phyloP scores from a whole-genome alignment of 805 yeast genomes.

The Naumovozyma castellii region DNA sequence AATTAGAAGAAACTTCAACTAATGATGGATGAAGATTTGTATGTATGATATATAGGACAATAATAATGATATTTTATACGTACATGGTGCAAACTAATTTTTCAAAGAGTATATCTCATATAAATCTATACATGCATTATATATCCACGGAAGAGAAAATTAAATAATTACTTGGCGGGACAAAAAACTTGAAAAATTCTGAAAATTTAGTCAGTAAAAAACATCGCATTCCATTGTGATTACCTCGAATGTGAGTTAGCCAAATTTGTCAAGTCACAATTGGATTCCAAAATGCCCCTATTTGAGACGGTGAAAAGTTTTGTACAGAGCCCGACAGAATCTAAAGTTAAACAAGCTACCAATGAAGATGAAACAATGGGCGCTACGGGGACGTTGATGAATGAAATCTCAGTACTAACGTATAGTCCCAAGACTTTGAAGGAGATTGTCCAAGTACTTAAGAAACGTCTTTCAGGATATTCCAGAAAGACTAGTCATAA shows the following conservation, averaged over 20 bases:
- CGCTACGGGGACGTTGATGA: constrained; percentile 47
- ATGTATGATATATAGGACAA: not conserved
- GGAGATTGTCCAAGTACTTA: constrained; percentile 33
- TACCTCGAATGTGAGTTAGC: too few relatives aligned
- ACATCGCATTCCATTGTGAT: too few relatives aligned
- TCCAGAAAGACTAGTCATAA: constrained; percentile 18
- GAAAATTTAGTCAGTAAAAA: too few relatives aligned
- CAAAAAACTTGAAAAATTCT: too few relatives aligned
- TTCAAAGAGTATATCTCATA: too few relatives aligned
- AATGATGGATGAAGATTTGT: constrained; percentile 4
- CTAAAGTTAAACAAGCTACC: constrained; percentile 38
- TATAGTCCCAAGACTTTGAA: constrained; percentile 32
- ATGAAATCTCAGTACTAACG: constrained; percentile 42
- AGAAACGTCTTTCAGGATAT: constrained; percentile 31
- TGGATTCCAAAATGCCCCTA: constrained; percentile 24
- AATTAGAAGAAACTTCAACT: constrained; percentile 36
- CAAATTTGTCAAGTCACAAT: too few relatives aligned
- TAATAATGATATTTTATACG: too few relatives aligned
- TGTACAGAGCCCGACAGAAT: constrained; percentile 30
- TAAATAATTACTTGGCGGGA: too few relatives aligned
- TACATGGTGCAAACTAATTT: too few relatives aligned
- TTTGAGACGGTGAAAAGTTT: constrained; percentile 24
- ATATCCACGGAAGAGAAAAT: too few relatives aligned
- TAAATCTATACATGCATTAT: too few relatives aligned
- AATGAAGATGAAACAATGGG: constrained; percentile 42